Evolutionary conservation across 371 early-diverging fungal species (phyloP), one percentile per base, ranked within the genome.

Genomic region (Nematocida parisii): DNA sequence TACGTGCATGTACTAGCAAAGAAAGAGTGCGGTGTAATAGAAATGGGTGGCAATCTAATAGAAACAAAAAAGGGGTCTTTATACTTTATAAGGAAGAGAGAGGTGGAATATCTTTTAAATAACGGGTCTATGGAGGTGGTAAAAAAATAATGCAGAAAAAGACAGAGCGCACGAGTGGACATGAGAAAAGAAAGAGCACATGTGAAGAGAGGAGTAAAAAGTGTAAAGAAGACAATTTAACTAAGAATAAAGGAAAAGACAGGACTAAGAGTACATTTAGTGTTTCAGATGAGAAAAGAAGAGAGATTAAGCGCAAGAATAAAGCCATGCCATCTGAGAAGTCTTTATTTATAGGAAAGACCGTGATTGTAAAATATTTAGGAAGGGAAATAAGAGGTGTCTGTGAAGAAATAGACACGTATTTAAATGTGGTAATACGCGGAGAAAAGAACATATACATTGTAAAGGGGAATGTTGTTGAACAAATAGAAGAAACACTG

Each of bases 11-110:
- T 44, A 24, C 55, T 42, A 22, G 71, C 71, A 0, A 64, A 55
- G 20, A 68, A 77, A 42, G 60, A 70, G 6, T 77, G 80, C 55
- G 80, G 80, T 7, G 33, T 77, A 18, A 61, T 77, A 56, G 61
- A 67, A 44, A 77, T 77, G 70, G 80, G 71, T 1, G 55, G 45
- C n/a, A 56, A 24, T n/a, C 44, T 77, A 56, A 47, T 77, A 40
- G 80, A 77, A 57, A 57, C 80, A 39, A 56, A 68, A 40, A 70
- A 77, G 47, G 71, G 60, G 4, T 77, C 80, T 5, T 70, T 77
- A 15, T 77, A 77, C 62, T 77, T 39, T 47, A 54, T 67, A n/a
- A 57, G 80, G 47, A 77, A 77, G 27, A 66, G 71, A 47, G 80
- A 77, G 11, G 46, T 77, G 0, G n/a, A 20, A 15, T 66, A 77